These are phyloP conservation scores for Mycosarcoma mackinlayi DNA, from an alignment of 1,284 basidiomycete genomes.

Conservation along the genomic window DNA sequence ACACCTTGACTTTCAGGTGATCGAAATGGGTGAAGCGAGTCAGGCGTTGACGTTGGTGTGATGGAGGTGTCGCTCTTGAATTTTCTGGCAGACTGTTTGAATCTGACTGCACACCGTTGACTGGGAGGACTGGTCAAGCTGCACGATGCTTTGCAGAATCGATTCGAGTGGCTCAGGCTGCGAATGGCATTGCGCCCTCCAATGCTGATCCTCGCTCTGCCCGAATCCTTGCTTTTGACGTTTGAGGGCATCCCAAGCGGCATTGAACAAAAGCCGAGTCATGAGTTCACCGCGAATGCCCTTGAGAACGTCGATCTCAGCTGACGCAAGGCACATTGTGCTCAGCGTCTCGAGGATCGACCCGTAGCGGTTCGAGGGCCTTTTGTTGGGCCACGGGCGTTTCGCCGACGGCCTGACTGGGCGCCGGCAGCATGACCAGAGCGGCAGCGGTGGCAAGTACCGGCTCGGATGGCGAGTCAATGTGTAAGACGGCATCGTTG, in stretches of 20 bases:
- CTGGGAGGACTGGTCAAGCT: neutral
- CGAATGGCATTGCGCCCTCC: neutral
- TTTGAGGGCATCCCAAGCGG: conserved; percentile 9
- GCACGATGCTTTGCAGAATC: neutral
- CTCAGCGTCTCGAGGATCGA: conserved; percentile 5
- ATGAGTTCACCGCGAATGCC: conserved; percentile 4
- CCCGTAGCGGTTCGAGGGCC: neutral
- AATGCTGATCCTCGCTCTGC: neutral
- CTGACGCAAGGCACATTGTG: neutral
- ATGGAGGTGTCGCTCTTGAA: neutral
- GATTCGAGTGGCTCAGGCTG: neutral
- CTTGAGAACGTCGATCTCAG: conserved; percentile 7
- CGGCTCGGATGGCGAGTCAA: too few relatives aligned
- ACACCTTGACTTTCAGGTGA: neutral
- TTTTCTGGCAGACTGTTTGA: neutral
- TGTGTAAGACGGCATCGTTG: conserved; percentile 2
- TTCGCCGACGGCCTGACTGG: neutral
- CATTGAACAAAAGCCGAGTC: conserved; percentile 1
- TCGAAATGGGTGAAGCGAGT: too few relatives aligned
- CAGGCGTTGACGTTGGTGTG: neutral
- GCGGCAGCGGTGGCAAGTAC: conserved; percentile 5
- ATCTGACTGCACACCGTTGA: neutral
- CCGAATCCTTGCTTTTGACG: neutral
- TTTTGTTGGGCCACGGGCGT: neutral
- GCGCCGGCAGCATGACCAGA: conserved; percentile 5